Evolutionary conservation across 306 rosid genomes (phyloP), one percentile per base, ranked within the genome.

Genomic region (Alnus rubra): DNA sequence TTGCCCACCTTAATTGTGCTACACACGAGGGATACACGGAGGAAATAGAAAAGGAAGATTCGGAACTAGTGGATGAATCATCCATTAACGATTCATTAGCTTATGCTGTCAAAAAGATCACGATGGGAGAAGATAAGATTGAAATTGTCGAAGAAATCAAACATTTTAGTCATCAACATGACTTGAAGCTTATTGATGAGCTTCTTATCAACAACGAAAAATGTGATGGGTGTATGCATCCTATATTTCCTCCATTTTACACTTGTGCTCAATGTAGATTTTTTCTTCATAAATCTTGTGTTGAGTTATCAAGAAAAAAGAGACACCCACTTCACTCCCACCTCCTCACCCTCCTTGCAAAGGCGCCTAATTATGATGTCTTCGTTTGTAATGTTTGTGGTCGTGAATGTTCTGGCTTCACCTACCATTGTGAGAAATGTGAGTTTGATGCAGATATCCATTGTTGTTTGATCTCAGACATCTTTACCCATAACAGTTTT

Each of bases 361-460:
- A 0, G 33, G 1, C 9, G 0, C 37, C 37, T n/a, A n/a, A n/a
- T 0, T 23, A 23, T 9, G 1, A 0, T 9, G 0, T 0, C 37
- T 33, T 33, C 2, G 2, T 0, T 33, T 33, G 37, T 58, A 9
- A 0, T 19, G 13, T 13, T 9, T 58, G 37, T 58, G 2, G 0
- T 31, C 18, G 68, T 12, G 0, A 0, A 0, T 11, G 16, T 35
- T 0, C 13, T 14, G 45, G 10, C 69, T 33, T 63, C 69, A 0
- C 19, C 16, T 63, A 63, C 6, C 0, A 33, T 33, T 63, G 45
- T 63, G 0, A 0, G 3, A 33, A 33, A 33, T 31, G 45, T 2
- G 28, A 23, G 28, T 23, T 23, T 33, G 35, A 33, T 33, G 35
- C 35, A 33, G 35, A 33, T 33, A 2, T 33, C 35, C 35, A 33